Percentiles rank a stretch among this genome's conserved stretches.
These are phyloP conservation scores for Populus davidiana DNA, from an alignment of 345 rosid species.

Conservation along the genomic window DNA sequence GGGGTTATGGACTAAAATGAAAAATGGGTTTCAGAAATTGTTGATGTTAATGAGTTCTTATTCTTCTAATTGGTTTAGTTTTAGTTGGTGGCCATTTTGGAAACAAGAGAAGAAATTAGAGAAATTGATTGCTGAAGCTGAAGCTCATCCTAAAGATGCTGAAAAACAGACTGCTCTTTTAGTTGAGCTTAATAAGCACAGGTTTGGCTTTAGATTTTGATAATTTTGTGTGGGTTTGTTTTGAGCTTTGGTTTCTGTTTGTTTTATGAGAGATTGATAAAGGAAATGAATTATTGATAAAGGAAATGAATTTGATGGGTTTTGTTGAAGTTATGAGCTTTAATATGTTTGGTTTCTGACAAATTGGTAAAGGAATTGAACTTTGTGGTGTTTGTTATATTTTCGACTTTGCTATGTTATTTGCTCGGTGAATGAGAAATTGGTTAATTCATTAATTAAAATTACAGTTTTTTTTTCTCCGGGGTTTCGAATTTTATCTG, in stretches of 20 bases:
- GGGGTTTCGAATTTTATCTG: neutral
- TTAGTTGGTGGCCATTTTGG: conserved; percentile 65
- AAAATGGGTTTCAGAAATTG: conserved; percentile 44
- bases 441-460: neutral
- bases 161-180: conserved; percentile 64
- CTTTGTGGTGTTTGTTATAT: neutral
- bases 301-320: neutral
- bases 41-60: conserved; percentile 15
- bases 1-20: conserved; percentile 62
- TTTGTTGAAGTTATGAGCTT: neutral
- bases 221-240: neutral
- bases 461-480: neutral
- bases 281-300: neutral
- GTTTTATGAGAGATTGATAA: neutral
- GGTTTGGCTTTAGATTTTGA: conserved; percentile 35
- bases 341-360: neutral
- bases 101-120: conserved; percentile 66
- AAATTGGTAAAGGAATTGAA: neutral
- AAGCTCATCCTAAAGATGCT: conserved; percentile 73
- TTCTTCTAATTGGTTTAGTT: conserved; percentile 55
- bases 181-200: conserved; percentile 84
- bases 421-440: neutral
- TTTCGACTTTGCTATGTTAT: neutral
- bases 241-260: neutral
- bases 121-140: conserved; percentile 73